Conservation (phyloP, 2,329 filamentous ascomycete genomes). For the Sporothrix protearum region DNA sequence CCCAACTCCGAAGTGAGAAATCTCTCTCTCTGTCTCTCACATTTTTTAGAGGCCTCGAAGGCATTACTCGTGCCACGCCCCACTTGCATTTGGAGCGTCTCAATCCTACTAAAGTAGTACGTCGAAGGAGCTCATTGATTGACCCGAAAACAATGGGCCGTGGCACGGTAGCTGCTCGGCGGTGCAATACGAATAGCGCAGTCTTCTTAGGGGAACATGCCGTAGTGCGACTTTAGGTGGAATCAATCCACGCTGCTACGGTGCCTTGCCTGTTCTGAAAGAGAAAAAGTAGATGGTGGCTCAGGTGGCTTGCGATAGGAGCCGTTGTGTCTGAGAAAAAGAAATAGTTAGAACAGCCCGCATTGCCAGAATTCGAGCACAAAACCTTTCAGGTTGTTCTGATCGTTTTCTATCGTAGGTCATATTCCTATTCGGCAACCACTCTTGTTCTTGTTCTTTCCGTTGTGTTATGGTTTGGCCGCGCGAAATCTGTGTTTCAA, state of each 20-base stretch:
- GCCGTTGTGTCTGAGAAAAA: background rate
- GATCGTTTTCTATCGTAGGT: background rate
- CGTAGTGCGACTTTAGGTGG: background rate
- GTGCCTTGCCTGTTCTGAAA: slow-evolving; percentile 5
- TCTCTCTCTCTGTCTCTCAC: background rate
- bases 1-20: background rate
- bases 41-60: too few relatives aligned
- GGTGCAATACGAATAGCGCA: background rate
- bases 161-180: slow-evolving; percentile 3
- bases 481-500: background rate
- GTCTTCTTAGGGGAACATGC: background rate
- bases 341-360: background rate
- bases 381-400: background rate
- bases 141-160: too few relatives aligned
- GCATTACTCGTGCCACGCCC: too few relatives aligned
- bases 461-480: background rate
- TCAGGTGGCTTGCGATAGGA: background rate
- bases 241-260: background rate
- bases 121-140: too few relatives aligned
- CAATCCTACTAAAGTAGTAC: too few relatives aligned
- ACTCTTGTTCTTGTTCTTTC: background rate
- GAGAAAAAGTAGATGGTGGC: background rate
- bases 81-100: too few relatives aligned
- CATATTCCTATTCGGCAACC: background rate
- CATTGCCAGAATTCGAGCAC: background rate